A percentile compares a stretch with the other conserved stretches of the same genome.
Evolutionary conservation across 805 yeast genomes (phyloP).

Genomic region (Starmerella ratchasimensis): DNA sequence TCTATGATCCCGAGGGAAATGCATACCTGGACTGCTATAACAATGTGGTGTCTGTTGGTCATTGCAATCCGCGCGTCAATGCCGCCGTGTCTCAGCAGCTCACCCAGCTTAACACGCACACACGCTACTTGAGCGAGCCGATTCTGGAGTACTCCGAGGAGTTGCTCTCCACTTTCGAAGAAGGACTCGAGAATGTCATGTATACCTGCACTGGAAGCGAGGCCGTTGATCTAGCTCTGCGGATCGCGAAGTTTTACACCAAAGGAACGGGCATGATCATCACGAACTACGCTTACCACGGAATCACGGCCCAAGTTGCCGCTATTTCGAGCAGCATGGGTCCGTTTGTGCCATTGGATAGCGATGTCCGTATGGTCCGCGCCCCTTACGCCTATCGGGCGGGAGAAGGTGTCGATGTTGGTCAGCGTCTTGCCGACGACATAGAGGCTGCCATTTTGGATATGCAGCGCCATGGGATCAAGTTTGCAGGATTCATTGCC

Average conservation of each 20-base stretch:
- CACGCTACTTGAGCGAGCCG: conserved; percentile 10
- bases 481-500: conserved; percentile 12
- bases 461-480: conserved; percentile 12
- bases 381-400: conserved; percentile 10
- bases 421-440: conserved; percentile 10
- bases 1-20: conserved; percentile 9
- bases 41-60: conserved; percentile 12
- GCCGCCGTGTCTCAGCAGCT: conserved; percentile 10
- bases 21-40: conserved; percentile 14
- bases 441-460: conserved; percentile 9
- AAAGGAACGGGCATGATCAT: conserved; percentile 12
- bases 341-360: conserved; percentile 6
- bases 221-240: conserved; percentile 11
- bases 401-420: conserved; percentile 5
- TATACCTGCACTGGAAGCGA: conserved; percentile 13
- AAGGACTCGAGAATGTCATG: conserved; percentile 5
- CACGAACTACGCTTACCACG: conserved; percentile 13
- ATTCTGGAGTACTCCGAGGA: conserved; percentile 7
- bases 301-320: conserved; percentile 11
- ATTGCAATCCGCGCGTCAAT: conserved; percentile 8
- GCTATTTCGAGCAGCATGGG: conserved; percentile 11
- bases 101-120: conserved; percentile 10
- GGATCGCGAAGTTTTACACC: conserved; percentile 11
- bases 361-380: conserved; percentile 7
- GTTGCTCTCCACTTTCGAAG: conserved; percentile 8